A percentile compares a stretch with the other conserved stretches of the same genome.
These are phyloP conservation scores for Salvia hispanica DNA, from an alignment of 257 asterid species.

Conservation along the genomic window DNA sequence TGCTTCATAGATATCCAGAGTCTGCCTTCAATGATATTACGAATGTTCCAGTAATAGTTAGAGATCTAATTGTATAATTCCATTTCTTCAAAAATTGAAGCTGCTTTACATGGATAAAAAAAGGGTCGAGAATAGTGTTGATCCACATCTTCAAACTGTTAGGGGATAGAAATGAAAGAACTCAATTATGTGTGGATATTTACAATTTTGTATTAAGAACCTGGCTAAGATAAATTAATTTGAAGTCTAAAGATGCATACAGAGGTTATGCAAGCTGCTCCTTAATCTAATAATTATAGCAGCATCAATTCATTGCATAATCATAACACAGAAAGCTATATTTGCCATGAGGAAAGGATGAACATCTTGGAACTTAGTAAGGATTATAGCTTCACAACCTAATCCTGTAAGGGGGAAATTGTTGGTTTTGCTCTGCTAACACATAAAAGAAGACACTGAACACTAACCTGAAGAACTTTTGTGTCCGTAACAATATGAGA, in stretches of 20 bases:
- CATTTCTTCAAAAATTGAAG: too few relatives aligned
- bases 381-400: neutral
- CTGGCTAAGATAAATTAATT: neutral
- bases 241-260: neutral
- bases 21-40: too few relatives aligned
- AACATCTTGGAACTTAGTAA: neutral
- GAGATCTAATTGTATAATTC: too few relatives aligned
- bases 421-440: neutral
- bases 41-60: too few relatives aligned
- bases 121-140: neutral
- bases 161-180: neutral
- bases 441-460: conserved; percentile 1
- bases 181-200: too few relatives aligned
- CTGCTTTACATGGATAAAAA: neutral
- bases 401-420: neutral
- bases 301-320: neutral
- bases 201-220: neutral
- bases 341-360: neutral
- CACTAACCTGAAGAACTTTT: conserved; percentile 75
- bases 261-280: neutral
- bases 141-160: neutral
- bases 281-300: neutral
- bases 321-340: neutral
- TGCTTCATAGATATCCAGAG: too few relatives aligned
- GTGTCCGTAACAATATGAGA: conserved; percentile 66